These are phyloP conservation scores for Beauveria varroae DNA, from an alignment of 2,329 filamentous ascomycete species.

Conservation along the genomic window DNA sequence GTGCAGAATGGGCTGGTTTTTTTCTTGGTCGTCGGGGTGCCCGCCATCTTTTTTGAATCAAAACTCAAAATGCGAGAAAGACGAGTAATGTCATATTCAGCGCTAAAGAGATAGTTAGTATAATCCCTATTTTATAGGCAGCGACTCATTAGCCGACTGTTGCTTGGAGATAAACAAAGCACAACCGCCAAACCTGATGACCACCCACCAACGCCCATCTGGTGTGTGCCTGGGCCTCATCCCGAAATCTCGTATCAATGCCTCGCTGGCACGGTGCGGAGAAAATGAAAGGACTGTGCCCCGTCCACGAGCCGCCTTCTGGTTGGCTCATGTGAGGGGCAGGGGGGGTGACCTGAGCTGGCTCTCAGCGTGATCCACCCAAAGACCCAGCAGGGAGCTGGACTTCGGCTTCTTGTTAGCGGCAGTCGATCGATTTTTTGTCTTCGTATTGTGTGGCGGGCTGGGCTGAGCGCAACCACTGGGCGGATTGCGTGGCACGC, in stretches of 20 bases:
- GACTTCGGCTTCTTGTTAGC: background rate
- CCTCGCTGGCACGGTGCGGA: background rate
- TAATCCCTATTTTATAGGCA: too few species aligned
- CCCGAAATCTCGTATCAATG: conserved; percentile 1
- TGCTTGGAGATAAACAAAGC: too few species aligned
- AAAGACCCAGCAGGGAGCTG: background rate
- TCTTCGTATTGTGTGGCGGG: background rate
- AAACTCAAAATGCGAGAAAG: background rate
- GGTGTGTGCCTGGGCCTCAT: background rate
- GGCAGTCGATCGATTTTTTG: conserved; percentile 4
- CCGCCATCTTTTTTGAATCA: background rate
- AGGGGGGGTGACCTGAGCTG: background rate
- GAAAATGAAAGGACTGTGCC: background rate
- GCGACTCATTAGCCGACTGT: too few species aligned
- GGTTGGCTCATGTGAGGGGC: conserved; percentile 1
- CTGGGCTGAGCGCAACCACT: background rate
- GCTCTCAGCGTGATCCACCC: background rate
- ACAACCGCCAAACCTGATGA: background rate
- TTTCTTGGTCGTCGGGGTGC: background rate
- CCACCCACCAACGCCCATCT: background rate
- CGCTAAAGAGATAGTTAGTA: too few species aligned
- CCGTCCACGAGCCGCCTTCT: background rate
- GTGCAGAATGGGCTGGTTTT: background rate
- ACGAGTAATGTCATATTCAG: too few species aligned
- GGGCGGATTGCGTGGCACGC: background rate